A percentile compares a stretch with the other conserved stretches of the same genome.
These are phyloP conservation scores for Tetratostichococcus sp. DNA, from an alignment of 139 green algal genomes.

Conservation along the genomic window DNA sequence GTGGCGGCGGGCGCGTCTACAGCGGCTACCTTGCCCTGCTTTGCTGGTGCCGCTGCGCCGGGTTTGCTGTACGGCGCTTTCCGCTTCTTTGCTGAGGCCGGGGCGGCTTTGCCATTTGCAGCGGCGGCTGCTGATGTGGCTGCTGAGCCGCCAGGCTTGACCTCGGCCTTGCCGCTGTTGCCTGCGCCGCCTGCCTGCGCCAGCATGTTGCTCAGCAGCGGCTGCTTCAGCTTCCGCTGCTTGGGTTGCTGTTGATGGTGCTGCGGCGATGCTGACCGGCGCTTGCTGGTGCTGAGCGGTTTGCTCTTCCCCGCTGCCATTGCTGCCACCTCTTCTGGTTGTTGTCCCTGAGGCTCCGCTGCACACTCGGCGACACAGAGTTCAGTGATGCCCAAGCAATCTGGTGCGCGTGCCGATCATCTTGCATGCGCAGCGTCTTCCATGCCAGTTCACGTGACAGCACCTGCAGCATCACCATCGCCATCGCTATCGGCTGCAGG, in stretches of 20 bases:
- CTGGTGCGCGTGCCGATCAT: too few relatives aligned
- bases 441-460: too few relatives aligned
- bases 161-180: background rate
- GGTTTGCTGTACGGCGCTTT: background rate
- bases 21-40: background rate
- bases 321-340: too few relatives aligned
- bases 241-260: too few relatives aligned
- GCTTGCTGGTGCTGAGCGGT: background rate
- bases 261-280: background rate
- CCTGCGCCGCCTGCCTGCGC: too few relatives aligned
- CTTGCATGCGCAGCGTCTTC: too few relatives aligned
- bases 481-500: too few relatives aligned
- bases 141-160: background rate
- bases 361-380: too few relatives aligned
- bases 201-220: background rate
- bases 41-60: background rate
- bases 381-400: too few relatives aligned
- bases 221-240: background rate
- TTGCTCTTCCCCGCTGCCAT: background rate
- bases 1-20: background rate
- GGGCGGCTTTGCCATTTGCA: background rate
- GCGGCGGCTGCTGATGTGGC: background rate
- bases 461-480: too few relatives aligned
- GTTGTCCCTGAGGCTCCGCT: too few relatives aligned
- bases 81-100: background rate